Base-by-base conservation (phyloP, 495 filamentous ascomycete genomes). In the Annulohypoxylon nitens region DNA sequence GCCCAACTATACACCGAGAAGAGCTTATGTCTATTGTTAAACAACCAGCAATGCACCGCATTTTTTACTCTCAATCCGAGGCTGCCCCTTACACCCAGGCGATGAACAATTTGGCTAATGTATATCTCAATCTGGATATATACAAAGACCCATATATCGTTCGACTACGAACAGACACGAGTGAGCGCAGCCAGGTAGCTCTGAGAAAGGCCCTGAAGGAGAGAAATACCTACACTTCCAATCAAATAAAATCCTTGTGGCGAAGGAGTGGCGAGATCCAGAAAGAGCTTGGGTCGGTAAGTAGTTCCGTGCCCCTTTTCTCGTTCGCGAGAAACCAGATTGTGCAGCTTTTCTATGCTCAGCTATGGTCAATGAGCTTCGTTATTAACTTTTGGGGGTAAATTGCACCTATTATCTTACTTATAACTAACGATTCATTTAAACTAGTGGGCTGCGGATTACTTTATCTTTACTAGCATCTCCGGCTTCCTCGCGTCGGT, bases 21-120 rank as follows among this genome's bases (percentile, higher is more conserved):
- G 93, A 97, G 75, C 83, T 98, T 5, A 74, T 91, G 33, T 83
- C 83, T 25, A 83, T 90, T 73, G 91, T 92, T 4, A 89, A 93
- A 78, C 87, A 84, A 25, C 95, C 95, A 10, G 73, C 78, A 11
- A 78, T 97, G 26, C 74, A 81, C n/a, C 83, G 81, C 14, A 75
- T 91, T 6, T 57, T 76, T 3, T 93, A 91, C 67, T 64, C 50
- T 1, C 69, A 63, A 9, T 55, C 65, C 43, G 20, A 39, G 11
- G 37, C 57, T 12, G n/a, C 45, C 5, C 7, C 54, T 4, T 25
- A 54, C 12, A 85, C 78, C 2, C 59, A 59, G 1, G 72, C 68
- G 57, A 79, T 86, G 76, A 23, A 71, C 0, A 83, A 79, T 43
- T 71, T 88, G 9, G 53, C 47, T 16, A 18, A 62, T 10, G 86